A percentile compares a stretch with the other conserved stretches of the same genome.
phyloP scores from a whole-genome alignment of 2,329 filamentous ascomycete species.

The Alternaria gaisen region DNA sequence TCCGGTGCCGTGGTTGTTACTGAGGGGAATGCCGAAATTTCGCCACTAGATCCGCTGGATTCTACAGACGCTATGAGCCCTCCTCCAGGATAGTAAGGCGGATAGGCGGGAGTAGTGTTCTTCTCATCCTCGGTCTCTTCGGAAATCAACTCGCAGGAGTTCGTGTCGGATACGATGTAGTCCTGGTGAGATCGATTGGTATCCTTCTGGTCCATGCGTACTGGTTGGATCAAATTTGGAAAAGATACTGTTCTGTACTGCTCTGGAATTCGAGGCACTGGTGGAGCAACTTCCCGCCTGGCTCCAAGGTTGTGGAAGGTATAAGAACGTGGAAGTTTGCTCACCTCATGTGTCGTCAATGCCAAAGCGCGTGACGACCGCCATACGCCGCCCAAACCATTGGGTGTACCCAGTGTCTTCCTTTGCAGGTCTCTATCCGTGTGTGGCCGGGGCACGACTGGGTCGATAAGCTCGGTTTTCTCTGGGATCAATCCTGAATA shows the following conservation, averaged over 20 bases:
- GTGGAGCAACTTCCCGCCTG: constrained; percentile 26
- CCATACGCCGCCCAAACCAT: constrained; percentile 30
- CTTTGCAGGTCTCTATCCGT: constrained; percentile 31
- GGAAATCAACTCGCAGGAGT: constrained; percentile 13
- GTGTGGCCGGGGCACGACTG: constrained; percentile 21
- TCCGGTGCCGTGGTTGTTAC: background rate
- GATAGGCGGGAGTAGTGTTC: background rate
- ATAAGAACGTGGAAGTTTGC: constrained; percentile 40
- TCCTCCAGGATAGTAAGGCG: background rate
- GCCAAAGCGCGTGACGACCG: constrained; percentile 31
- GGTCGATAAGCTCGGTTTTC: background rate
- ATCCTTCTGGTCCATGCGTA: background rate
- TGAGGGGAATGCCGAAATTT: background rate
- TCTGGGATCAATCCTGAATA: constrained; percentile 23
- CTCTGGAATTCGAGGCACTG: constrained; percentile 37
- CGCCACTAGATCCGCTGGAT: background rate
- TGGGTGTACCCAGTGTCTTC: constrained; percentile 31
- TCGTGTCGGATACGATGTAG: constrained; percentile 4
- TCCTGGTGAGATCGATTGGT: background rate
- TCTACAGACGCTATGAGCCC: background rate
- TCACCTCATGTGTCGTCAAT: constrained; percentile 44
- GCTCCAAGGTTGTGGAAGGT: constrained; percentile 39
- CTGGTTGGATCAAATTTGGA: constrained; percentile 14
- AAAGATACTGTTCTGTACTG: constrained; percentile 31
- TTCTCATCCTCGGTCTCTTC: constrained; percentile 12